Evolutionary conservation across 768 basidiomycete species (phyloP).

Genomic region (Cubamyces lactineus): DNA sequence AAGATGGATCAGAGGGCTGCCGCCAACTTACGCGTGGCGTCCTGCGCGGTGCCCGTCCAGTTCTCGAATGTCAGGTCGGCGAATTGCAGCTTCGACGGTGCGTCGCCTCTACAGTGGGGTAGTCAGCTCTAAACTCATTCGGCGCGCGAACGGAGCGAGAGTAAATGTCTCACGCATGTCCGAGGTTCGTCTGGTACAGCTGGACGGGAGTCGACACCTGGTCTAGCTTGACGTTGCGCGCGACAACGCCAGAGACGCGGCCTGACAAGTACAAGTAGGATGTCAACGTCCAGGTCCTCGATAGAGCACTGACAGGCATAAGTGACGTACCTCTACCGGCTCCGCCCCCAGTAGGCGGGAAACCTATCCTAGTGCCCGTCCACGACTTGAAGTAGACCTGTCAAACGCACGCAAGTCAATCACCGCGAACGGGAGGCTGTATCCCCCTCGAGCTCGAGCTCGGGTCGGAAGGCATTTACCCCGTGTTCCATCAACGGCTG

Average conservation of each 20-base stretch:
- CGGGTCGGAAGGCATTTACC: constrained; percentile 34
- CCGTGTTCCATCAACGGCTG: constrained; percentile 62
- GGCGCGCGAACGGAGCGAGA: background rate
- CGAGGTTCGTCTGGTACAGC: constrained; percentile 56
- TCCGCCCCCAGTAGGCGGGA: constrained; percentile 59
- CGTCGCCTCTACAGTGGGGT: constrained; percentile 44
- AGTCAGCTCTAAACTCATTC: background rate
- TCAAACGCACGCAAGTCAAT: background rate
- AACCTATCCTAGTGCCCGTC: constrained; percentile 53
- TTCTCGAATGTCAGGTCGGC: constrained; percentile 48
- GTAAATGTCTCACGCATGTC: constrained; percentile 40
- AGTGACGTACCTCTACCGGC: constrained; percentile 47
- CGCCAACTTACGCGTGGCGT: constrained; percentile 22
- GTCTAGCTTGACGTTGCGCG: constrained; percentile 48
- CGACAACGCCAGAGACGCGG: constrained; percentile 47
- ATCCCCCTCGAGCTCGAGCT: background rate
- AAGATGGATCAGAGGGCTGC: no score
- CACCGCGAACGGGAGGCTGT: background rate
- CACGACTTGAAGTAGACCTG: constrained; percentile 63
- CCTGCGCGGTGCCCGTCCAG: constrained; percentile 49
- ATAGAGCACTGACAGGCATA: background rate
- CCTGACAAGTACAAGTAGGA: constrained; percentile 34
- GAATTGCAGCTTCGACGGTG: constrained; percentile 52
- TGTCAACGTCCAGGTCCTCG: background rate
- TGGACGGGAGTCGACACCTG: constrained; percentile 50